Evolutionary conservation across 345 rosid genomes (phyloP).

Genomic region (Gossypium mustelinum): DNA sequence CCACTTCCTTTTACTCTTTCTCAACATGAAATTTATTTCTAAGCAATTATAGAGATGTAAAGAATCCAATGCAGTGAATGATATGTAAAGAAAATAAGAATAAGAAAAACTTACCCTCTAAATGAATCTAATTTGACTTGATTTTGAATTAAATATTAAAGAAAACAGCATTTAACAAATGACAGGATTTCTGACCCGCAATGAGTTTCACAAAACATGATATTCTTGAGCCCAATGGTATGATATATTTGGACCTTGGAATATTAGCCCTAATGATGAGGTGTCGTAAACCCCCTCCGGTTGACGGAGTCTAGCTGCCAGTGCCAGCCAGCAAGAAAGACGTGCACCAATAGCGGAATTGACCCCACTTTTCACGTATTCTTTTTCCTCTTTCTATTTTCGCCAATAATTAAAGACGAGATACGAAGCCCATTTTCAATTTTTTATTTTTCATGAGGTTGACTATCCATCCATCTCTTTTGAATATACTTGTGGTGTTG

Average conservation of each 20-base stretch:
- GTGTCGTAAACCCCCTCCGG: not conserved
- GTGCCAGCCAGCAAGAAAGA: constrained; percentile 13
- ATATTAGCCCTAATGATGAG: not conserved
- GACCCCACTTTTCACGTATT: constrained; percentile 19
- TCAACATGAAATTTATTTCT: too few species aligned
- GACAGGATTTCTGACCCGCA: too few species aligned
- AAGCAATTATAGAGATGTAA: too few species aligned
- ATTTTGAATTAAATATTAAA: too few species aligned
- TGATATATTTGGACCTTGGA: not conserved
- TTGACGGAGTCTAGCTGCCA: not conserved
- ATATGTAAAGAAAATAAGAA: too few species aligned
- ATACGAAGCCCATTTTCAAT: not conserved
- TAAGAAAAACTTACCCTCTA: too few species aligned
- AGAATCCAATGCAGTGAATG: too few species aligned
- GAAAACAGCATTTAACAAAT: too few species aligned
- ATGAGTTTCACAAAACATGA: too few species aligned
- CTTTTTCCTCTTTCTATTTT: constrained; percentile 11
- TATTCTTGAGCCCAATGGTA: not conserved
- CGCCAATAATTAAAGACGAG: not conserved
- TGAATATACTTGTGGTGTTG: not conserved
- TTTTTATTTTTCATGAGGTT: not conserved
- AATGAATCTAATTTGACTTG: too few species aligned
- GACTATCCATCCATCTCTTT: not conserved
- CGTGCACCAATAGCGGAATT: constrained; percentile 33
- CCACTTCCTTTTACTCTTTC: too few species aligned